phyloP scores from a whole-genome alignment of 768 basidiomycete genomes.

The Pseudohyphozyma bogoriensis region DNA sequence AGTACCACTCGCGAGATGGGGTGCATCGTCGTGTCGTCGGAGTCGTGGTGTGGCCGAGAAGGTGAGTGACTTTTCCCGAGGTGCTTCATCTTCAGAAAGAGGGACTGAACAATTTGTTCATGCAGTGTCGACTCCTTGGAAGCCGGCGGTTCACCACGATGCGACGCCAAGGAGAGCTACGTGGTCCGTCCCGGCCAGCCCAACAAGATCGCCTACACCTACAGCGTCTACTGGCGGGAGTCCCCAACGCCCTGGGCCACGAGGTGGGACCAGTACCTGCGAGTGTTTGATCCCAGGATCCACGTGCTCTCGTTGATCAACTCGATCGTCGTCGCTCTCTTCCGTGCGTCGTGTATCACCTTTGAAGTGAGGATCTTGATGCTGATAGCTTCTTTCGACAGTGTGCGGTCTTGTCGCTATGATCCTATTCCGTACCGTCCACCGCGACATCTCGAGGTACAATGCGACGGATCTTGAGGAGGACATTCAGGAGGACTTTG shows the following conservation, averaged over 20 bases:
- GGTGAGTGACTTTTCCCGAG: constrained; percentile 1
- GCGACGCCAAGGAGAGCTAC: constrained; percentile 37
- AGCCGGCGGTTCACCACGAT: constrained; percentile 29
- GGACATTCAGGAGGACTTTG: constrained; percentile 64
- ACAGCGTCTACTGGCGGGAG: constrained; percentile 68
- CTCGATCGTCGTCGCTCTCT: constrained; percentile 78
- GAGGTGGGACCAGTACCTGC: constrained; percentile 92
- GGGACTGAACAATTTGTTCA: no score
- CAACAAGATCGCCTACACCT: constrained; percentile 71
- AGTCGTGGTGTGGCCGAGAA: constrained; percentile 66
- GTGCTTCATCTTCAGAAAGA: background rate
- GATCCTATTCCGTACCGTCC: constrained; percentile 74
- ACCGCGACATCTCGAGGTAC: constrained; percentile 88
- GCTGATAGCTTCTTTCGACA: background rate
- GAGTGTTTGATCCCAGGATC: constrained; percentile 84
- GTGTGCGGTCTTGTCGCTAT: constrained; percentile 79
- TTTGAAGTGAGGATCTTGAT: background rate
- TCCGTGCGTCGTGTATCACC: constrained; percentile 40
- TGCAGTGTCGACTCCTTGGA: constrained; percentile 32
- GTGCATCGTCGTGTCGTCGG: constrained; percentile 71
- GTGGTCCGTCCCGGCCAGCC: constrained; percentile 52
- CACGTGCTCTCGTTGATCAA: constrained; percentile 96
- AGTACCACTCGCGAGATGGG: constrained; percentile 67
- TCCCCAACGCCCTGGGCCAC: constrained; percentile 54
- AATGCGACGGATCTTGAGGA: constrained; percentile 87